Evolutionary conservation across 352 stramenopile species (phyloP).

Genomic region (Phytophthora fragariaefolia): DNA sequence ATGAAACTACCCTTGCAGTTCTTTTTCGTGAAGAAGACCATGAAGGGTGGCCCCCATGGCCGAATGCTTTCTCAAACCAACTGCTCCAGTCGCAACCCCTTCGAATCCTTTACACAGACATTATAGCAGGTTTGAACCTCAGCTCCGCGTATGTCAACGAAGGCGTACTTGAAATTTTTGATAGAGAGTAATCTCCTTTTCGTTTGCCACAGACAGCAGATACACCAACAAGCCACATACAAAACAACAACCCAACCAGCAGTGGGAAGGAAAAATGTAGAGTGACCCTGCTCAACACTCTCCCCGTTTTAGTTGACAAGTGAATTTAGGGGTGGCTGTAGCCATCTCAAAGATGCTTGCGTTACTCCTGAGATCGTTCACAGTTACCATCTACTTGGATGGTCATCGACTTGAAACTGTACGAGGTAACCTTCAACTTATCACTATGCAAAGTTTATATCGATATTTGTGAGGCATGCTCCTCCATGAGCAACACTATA

Average conservation of each 20-base stretch:
- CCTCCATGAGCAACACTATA: no score
- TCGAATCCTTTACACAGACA: background rate
- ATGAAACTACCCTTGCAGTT: conserved; percentile 3
- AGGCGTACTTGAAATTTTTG: conserved; percentile 3
- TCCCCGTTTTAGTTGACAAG: no score
- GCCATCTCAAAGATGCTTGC: no score
- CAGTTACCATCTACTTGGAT: no score
- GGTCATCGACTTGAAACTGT: no score
- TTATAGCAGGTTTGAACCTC: conserved; percentile 12
- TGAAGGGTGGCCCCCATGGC: background rate
- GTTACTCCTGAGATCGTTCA: no score
- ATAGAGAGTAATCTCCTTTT: conserved; percentile 1
- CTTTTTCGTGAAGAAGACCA: conserved; percentile 7
- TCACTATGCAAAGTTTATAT: no score
- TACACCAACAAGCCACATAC: background rate
- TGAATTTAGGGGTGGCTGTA: no score
- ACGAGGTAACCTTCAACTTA: no score
- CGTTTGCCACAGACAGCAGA: background rate
- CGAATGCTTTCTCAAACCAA: background rate
- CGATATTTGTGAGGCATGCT: no score
- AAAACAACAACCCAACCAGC: background rate
- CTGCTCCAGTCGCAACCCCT: conserved; percentile 2
- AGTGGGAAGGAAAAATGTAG: background rate
- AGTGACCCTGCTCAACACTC: no score
- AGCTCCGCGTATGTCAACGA: background rate